Base-by-base conservation (phyloP, 257 asterid genomes). In the Coffea eugenioides region DNA sequence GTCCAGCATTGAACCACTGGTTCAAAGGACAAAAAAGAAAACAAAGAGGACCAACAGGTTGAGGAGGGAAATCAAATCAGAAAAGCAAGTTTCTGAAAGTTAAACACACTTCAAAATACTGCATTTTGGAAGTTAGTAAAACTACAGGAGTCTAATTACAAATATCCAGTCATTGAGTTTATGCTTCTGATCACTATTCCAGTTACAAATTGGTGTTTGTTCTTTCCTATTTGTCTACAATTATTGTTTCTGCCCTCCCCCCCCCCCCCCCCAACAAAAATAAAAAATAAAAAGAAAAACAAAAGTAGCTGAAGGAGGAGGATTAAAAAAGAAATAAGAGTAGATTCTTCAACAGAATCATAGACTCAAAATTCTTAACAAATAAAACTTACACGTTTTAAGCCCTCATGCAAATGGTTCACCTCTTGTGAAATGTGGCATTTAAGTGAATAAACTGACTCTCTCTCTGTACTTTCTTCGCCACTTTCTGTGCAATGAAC, bases 371-470 rank as follows among this genome's bases (percentile, higher is more conserved):
- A 15, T 31, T 34, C 39, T 70, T n/a, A 2, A 70, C 0, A 69
- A 80, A 64, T 80, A 75, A 73, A 83, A 88, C 98, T 94, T 90
- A 96, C 99, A 62, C 78, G 92, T 89, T 82, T 91, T 80, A 96
- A 86, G 71, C 99, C 99, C 91, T 96, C 99, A 43, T 94, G 99
- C 80, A 96, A 92, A 90, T 94, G 97, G 82, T 96, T 96, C 92
- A 96, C 99, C 85, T 96, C 99, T 27, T 96, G 99, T 1, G 98
- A 96, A 80, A 96, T 96, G 88, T 94, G 98, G 88, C 99, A 96
- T 86, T 96, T 96, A 41, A 96, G 97, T 75, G 98, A 89, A 89
- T 92, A 92, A 62, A 96, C 98, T 1, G 96, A 88, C 86, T 96
- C 99, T 10, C 85, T 84, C 81, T 96, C 98, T 3, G 95, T 88